Evolutionary conservation across 2,329 filamentous ascomycete genomes (phyloP).

Genomic region (Paecilomyces variotii): DNA sequence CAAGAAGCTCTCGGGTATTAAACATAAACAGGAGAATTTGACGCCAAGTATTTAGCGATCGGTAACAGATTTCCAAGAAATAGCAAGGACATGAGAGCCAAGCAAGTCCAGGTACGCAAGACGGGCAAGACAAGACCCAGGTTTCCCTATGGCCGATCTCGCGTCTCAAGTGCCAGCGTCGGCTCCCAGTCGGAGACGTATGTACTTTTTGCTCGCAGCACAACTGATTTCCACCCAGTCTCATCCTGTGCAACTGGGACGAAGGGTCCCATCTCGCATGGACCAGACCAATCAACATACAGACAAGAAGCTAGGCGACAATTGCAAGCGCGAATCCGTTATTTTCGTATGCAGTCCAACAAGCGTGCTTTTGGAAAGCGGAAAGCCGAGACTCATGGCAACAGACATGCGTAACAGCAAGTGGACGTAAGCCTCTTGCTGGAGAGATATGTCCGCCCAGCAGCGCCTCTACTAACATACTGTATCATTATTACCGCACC

Average conservation of each 20-base stretch:
- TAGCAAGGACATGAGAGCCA: background rate
- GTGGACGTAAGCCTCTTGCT: background rate
- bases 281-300: background rate
- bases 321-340: background rate
- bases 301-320: background rate
- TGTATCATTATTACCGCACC: background rate
- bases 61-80: background rate
- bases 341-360: background rate
- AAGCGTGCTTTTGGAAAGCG: background rate
- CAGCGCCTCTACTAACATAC: background rate
- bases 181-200: background rate
- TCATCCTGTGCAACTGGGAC: background rate
- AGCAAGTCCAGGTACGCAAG: background rate
- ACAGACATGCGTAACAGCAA: background rate
- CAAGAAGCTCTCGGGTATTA: background rate
- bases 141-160: background rate
- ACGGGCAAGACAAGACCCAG: background rate
- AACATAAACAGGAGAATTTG: background rate
- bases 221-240: background rate
- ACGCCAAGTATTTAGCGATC: background rate
- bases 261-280: background rate
- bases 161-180: background rate
- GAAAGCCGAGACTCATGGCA: background rate
- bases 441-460: background rate
- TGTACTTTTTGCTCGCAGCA: background rate